Evolutionary conservation across 1,284 basidiomycete genomes (phyloP).

Genomic region (Cryptococcus wingfieldii): DNA sequence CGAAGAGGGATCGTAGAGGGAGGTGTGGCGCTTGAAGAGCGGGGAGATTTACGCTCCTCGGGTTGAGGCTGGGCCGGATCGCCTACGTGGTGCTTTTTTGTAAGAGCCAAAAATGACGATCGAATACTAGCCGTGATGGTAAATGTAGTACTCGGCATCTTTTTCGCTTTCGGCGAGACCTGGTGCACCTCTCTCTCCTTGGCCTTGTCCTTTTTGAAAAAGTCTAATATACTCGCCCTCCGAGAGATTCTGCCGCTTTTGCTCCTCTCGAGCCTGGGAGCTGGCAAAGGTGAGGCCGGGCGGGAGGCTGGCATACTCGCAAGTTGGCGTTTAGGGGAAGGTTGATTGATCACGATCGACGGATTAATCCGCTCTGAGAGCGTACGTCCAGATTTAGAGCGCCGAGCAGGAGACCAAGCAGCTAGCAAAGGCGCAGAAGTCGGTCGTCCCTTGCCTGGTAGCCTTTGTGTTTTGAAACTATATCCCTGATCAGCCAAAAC

Average conservation of each 20-base stretch:
- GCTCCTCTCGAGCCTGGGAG: background rate
- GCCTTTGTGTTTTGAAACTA: too few relatives aligned
- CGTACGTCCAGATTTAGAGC: background rate
- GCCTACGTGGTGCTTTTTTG: background rate
- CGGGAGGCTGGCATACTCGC: background rate
- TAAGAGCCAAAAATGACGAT: slow-evolving; percentile 2
- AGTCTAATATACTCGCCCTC: slow-evolving; percentile 1
- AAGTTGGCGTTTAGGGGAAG: background rate
- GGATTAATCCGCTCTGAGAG: background rate
- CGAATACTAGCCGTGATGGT: slow-evolving; percentile 1
- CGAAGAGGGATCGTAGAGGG: background rate
- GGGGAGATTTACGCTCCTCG: background rate
- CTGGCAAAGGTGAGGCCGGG: background rate
- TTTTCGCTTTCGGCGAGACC: background rate
- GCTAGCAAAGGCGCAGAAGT: background rate
- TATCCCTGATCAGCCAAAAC: too few relatives aligned
- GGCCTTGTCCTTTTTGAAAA: background rate
- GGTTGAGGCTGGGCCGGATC: background rate
- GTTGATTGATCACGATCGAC: background rate
- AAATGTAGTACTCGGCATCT: background rate
- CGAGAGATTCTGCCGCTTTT: background rate
- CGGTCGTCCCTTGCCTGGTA: background rate
- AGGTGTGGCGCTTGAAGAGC: background rate
- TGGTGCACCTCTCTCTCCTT: background rate
- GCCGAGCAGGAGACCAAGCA: background rate